Base-by-base conservation (phyloP, 73 alveolate genomes). In the Paramecium caudatum region DNA sequence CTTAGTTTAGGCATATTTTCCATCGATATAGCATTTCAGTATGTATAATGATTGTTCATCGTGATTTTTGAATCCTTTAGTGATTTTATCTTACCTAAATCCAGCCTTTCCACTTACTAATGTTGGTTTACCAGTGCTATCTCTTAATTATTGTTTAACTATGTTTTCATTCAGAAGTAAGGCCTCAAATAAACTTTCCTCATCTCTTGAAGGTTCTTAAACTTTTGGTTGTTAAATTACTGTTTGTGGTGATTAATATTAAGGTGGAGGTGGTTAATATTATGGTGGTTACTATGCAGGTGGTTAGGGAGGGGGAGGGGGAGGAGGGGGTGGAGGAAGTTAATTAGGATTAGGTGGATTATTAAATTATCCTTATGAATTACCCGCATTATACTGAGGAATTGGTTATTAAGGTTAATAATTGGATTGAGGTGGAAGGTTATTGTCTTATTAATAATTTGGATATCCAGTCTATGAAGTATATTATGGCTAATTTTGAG, bases 221-320 rank as follows among this genome's bases (percentile, higher is more conserved):
- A 46, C 3, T 13, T 5, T 46, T 13, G 10, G 2, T 46, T 46
- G 15, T 21, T 46, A 46, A 46, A 46, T 6, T 46, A 13, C 19
- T 46, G 10, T 46, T 13, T 13, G 12, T 27, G 1, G 3, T 21
- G 39, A n/a, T 6, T 49, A 49, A 21, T 13, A 3, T 19, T 49
- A 16, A 4, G 80, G 80, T 1, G 19, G 10, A 1, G 80, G 41
- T 10, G 9, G 9, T 39, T 39, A 39, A 39, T 39, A 5, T 39
- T 39, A 39, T 39, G 5, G 5, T 6, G 9, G 48, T 39, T 39
- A 39, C 5, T 39, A 39, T 46, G 10, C 3, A 46, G 61, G 61
- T 13, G 19, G 3, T 46, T 46, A 46, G 8, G 78, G 78, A 55
- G 78, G 78, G 12, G 78, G 78, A 0, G 78, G 78, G 12, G 80